Conservation (phyloP, 2,329 filamentous ascomycete genomes). For the Biscogniauxia mediterranea region DNA sequence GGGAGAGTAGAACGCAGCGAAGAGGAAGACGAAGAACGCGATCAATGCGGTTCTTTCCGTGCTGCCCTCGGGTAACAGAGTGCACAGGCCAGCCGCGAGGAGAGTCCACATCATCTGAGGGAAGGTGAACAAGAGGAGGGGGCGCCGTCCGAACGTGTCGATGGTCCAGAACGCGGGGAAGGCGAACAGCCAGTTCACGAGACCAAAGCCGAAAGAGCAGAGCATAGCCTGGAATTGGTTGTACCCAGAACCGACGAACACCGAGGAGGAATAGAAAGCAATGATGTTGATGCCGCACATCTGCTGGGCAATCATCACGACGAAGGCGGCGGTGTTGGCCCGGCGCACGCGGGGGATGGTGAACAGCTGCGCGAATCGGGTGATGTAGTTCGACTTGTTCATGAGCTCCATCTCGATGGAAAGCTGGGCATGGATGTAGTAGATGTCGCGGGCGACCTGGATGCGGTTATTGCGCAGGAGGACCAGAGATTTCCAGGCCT, state of each 20-base stretch:
- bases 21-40: constrained; percentile 59
- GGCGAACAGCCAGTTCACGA: constrained; percentile 65
- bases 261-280: constrained; percentile 70
- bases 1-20: constrained; percentile 61
- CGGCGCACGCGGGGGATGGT: constrained; percentile 67
- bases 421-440: constrained; percentile 64
- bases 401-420: constrained; percentile 55
- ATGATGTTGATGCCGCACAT: constrained; percentile 73
- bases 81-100: constrained; percentile 61
- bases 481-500: constrained; percentile 58
- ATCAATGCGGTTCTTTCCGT: constrained; percentile 43
- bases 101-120: constrained; percentile 67
- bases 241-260: constrained; percentile 59
- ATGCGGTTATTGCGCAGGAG: constrained; percentile 53
- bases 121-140: constrained; percentile 63
- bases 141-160: constrained; percentile 63
- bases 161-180: constrained; percentile 65
- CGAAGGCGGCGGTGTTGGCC: constrained; percentile 73
- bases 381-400: constrained; percentile 54
- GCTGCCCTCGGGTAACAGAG: constrained; percentile 40
- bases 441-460: constrained; percentile 60
- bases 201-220: constrained; percentile 63
- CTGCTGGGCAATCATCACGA: constrained; percentile 77
- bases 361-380: constrained; percentile 64
- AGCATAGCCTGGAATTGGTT: constrained; percentile 54